Percentiles rank a stretch among this genome's conserved stretches.
These are phyloP conservation scores for Chlorociboria aeruginascens DNA, from an alignment of 495 filamentous ascomycete species.

Conservation along the genomic window DNA sequence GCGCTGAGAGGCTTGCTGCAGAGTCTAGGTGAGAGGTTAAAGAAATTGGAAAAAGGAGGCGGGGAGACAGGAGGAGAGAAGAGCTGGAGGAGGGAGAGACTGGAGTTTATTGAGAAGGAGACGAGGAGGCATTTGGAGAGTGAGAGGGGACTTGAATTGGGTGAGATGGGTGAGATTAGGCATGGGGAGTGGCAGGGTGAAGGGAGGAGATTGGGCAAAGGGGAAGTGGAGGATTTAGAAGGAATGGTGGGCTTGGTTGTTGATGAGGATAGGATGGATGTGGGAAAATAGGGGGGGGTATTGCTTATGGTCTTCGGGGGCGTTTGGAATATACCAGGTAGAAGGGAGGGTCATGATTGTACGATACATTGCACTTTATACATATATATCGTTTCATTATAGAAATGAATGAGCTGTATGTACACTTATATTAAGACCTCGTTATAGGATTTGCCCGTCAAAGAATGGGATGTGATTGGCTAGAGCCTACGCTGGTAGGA, in stretches of 20 bases:
- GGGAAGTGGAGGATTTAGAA: slow-evolving; percentile 43
- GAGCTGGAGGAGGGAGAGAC: slow-evolving; percentile 44
- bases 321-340: slow-evolving; percentile 22
- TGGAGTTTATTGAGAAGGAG: slow-evolving; percentile 67
- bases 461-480: no score
- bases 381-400: no score
- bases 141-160: slow-evolving; percentile 42
- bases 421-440: no score
- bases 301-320: slow-evolving; percentile 1
- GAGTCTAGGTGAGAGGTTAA: slow-evolving; percentile 48
- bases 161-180: slow-evolving; percentile 39
- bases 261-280: slow-evolving; percentile 17
- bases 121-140: slow-evolving; percentile 43
- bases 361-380: not conserved
- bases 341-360: not conserved
- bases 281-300: not conserved
- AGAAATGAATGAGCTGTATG: no score
- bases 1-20: slow-evolving; percentile 55
- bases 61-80: slow-evolving; percentile 25
- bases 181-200: slow-evolving; percentile 44
- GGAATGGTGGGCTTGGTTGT: slow-evolving; percentile 30
- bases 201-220: slow-evolving; percentile 26
- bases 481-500: no score
- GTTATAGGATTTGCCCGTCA: no score
- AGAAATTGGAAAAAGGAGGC: slow-evolving; percentile 30